Conservation (phyloP, 2,329 filamentous ascomycete species). For the Fonsecaea erecta region DNA sequence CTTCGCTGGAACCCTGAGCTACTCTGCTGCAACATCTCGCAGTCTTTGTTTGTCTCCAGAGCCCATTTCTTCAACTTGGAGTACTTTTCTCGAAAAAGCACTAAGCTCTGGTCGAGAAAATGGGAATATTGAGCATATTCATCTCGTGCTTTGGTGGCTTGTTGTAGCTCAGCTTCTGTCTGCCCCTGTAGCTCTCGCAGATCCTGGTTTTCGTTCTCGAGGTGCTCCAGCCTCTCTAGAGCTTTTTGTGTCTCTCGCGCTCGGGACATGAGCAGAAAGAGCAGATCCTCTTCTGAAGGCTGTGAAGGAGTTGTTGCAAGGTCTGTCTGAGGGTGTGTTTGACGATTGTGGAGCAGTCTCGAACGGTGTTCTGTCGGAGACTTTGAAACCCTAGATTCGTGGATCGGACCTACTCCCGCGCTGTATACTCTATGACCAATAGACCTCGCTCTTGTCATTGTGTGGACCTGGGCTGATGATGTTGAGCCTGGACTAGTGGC, state of each 20-base stretch:
- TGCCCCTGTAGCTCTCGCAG: constrained; percentile 12
- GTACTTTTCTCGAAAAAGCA: constrained; percentile 31
- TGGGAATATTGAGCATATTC: constrained; percentile 21
- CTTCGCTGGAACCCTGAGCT: constrained; percentile 14
- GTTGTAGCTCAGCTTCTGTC: constrained; percentile 17
- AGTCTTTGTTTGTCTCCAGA: constrained; percentile 33
- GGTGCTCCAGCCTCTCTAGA: constrained; percentile 11
- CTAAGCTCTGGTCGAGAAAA: constrained; percentile 8
- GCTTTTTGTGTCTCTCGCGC: constrained; percentile 13
- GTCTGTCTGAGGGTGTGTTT: background rate
- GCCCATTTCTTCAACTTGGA: constrained; percentile 35
- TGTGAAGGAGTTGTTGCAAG: background rate
- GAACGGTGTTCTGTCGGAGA: background rate
- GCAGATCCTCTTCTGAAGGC: constrained; percentile 34
- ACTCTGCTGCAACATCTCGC: constrained; percentile 22
- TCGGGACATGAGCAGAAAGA: constrained; percentile 33
- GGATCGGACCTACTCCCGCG: background rate
- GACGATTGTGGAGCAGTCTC: background rate
- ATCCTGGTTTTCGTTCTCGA: constrained; percentile 22
- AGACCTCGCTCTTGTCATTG: background rate
- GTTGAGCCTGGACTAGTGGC: background rate
- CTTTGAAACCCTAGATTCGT: constrained; percentile 6
- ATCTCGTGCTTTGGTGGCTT: constrained; percentile 5
- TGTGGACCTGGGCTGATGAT: background rate
- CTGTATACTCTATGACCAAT: background rate